Base-by-base conservation (phyloP, 2,329 filamentous ascomycete species). In the Neofusicoccum cordaticola region DNA sequence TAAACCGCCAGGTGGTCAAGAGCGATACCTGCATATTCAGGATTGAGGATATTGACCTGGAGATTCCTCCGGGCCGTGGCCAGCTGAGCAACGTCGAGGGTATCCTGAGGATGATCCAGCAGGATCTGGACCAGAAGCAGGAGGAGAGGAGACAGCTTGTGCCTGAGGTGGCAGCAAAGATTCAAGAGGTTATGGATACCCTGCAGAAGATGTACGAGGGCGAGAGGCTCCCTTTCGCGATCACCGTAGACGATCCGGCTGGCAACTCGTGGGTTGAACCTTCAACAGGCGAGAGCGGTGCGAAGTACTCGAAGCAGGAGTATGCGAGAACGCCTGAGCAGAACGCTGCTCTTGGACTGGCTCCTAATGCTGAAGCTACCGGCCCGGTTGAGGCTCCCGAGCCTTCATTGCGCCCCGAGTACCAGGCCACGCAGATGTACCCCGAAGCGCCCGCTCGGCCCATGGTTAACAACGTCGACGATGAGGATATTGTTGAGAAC, bases 181-280 rank as follows among this genome's bases (percentile, higher is more conserved):
- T 99, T 22, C 87, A 88, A 67, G 87, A 87, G 56, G 85, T 98
- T 60, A 89, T 98, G 66, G 77, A 85, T 50, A 90, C 88, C 70
- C 85, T 93, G 13, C 85, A 86, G 66, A 85, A 89, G 63, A 97
- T 98, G 88, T 79, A 96, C 9, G 85, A 85, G 2, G 91, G 93
- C 57, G 84, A 89, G 34, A 84, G 84, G 6, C 93, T 96, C 74
- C 95, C 95, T 27, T 97, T 99, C 84, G 90, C 92, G 58, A 80
- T 99, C 56, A 90, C 87, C 45, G 83, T 97, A 53, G 93, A 99
- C 75, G 95, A 99, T 75, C 90, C 92, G 2, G 91, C 93, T 0
- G 95, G 95, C 63, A 99, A 99, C 83, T 97, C 93, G 2, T 98
- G 93, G 85, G 97, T 99, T 72, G 90, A 96, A 53, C 95, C 95